These are phyloP conservation scores for Backusella psychrophila DNA, from an alignment of 192 early-diverging fungal genomes.

Conservation along the genomic window DNA sequence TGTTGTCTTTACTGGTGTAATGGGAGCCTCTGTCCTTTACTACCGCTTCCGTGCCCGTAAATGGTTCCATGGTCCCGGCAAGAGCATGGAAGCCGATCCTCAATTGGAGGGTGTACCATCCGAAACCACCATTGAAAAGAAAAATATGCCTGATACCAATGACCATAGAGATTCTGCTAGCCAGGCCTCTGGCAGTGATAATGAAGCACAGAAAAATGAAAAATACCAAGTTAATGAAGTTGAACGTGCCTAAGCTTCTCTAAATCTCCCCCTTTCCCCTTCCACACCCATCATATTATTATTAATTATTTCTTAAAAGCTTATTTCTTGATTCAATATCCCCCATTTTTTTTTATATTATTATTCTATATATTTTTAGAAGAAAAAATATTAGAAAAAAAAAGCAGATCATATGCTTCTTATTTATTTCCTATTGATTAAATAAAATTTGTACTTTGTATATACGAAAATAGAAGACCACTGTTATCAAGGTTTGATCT, in stretches of 20 bases:
- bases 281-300: not conserved
- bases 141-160: not conserved
- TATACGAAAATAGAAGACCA: not conserved
- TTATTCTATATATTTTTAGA: not conserved
- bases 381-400: not conserved
- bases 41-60: conserved; percentile 41
- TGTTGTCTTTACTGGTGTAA: conserved; percentile 36
- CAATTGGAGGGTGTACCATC: conserved; percentile 1
- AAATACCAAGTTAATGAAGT: conserved; percentile 10
- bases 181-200: not conserved
- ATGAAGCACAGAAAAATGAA: not conserved
- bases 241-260: not conserved
- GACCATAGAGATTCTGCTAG: not conserved
- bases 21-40: conserved; percentile 39
- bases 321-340: not conserved
- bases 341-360: not conserved
- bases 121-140: not conserved
- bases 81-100: conserved; percentile 1
- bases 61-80: conserved; percentile 39
- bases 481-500: not conserved
- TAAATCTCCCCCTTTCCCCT: not conserved
- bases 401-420: not conserved
- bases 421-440: not conserved
- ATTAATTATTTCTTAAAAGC: not conserved
- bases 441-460: conserved; percentile 6